Base-by-base conservation (phyloP, 1,284 basidiomycete genomes). In the Hypsizygus ulmarius region DNA sequence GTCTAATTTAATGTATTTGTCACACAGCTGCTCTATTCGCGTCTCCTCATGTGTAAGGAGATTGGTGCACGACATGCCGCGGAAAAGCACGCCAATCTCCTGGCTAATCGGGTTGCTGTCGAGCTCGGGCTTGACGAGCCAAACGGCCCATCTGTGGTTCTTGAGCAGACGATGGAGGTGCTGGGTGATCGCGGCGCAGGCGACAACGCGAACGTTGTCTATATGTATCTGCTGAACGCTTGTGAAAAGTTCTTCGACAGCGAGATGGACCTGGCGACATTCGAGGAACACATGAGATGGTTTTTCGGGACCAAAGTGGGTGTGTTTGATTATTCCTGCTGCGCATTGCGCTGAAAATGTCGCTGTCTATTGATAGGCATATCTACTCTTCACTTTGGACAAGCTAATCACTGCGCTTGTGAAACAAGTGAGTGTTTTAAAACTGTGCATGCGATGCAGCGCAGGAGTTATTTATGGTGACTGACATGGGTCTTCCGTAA, bases 281-380 rank as follows among this genome's bases (percentile, higher is more conserved):
- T 93, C 62, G 97, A 99, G 66, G 96, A 99, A 65, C 90, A 93
- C 59, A 84, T 97, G 78, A 75, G 97, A 51, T 93, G 91, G 81
- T 95, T 99, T 79, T 98, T 96, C 73, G 92, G 93, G 28, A 95
- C 87, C 56, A 90, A 93, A 76, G 94, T 93, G 59, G 71, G 84
- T 54, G 38, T 28, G 35, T 35, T 18, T 6, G 15, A 54, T 47
- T 52, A 47, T 54, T 38, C 18, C 16, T 50, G 46, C 30, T 25
- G 36, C 5, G n/a, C 19, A 41, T 14, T 14, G 7, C 18, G 12
- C 9, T 34, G 25, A 49, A 43, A 49, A 43, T 48, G 47, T 37
- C 25, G 28, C 29, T 29, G 21, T 12, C 50, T 70, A 64, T 65
- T 63, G 43, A 49, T 61, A 90, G 85, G 87, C 86, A 5, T 96